Conservation (phyloP, 2,329 filamentous ascomycete genomes). For the Sporothrix brasiliensis region DNA sequence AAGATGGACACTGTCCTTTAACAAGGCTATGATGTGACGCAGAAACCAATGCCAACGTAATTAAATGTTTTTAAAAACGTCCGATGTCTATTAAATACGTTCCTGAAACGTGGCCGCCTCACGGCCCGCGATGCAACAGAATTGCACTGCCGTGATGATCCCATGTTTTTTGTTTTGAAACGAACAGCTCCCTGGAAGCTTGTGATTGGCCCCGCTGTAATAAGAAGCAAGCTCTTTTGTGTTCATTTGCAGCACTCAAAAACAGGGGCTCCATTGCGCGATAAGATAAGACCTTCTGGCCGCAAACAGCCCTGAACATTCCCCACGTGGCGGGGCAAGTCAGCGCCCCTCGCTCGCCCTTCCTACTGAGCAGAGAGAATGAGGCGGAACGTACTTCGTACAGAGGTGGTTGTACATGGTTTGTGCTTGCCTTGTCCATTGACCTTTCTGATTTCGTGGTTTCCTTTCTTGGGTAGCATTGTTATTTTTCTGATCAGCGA, state of each 20-base stretch:
- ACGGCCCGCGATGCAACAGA: constrained; percentile 19
- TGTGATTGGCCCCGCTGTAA: constrained; percentile 18
- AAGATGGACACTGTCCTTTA: not conserved
- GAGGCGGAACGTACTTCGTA: constrained; percentile 10
- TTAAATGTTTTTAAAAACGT: not conserved
- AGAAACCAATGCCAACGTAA: not conserved
- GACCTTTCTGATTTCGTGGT: not conserved
- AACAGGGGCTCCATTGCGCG: not conserved
- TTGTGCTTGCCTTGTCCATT: constrained; percentile 17
- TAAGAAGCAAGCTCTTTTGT: constrained; percentile 13
- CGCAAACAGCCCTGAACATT: constrained; percentile 12
- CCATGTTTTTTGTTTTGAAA: constrained; percentile 15
- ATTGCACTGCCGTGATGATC: constrained; percentile 20
- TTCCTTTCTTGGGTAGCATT: constrained; percentile 11
- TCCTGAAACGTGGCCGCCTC: constrained; percentile 22
- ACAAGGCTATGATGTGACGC: not conserved
- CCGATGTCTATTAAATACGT: not conserved
- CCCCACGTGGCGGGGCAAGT: constrained; percentile 29
- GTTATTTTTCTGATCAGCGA: not conserved
- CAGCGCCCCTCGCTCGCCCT: constrained; percentile 8
- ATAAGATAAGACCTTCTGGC: constrained; percentile 27
- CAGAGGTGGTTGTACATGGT: not conserved
- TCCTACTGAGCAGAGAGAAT: not conserved
- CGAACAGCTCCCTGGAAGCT: not conserved
- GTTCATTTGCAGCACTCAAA: not conserved